These are phyloP conservation scores for Sporothrix curviconia DNA, from an alignment of 2,329 filamentous ascomycete genomes.

Conservation along the genomic window DNA sequence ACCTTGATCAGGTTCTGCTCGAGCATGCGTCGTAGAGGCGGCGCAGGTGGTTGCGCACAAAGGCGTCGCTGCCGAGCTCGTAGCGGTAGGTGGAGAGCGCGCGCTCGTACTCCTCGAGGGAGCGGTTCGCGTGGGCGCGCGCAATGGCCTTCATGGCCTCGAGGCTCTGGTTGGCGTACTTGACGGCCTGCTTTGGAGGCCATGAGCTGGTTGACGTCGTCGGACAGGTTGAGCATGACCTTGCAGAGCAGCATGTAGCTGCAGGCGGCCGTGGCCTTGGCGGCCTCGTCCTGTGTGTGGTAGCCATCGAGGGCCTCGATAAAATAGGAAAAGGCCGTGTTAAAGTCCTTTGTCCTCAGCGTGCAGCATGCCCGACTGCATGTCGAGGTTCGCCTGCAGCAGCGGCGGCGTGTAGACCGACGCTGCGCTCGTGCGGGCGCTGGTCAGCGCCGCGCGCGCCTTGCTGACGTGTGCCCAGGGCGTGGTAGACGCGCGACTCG, in stretches of 20 bases:
- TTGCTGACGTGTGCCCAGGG: conserved; percentile 94
- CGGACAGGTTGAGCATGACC: conserved; percentile 95
- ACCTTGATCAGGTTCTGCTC: conserved; percentile 99
- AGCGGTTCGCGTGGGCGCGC: conserved; percentile 89
- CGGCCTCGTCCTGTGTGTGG: conserved; percentile 79
- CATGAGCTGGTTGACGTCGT: conserved; percentile 94
- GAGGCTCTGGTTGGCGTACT: conserved; percentile 90
- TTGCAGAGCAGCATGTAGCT: conserved; percentile 99
- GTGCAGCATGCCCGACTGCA: conserved; percentile 99
- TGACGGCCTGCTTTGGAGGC: conserved; percentile 91
- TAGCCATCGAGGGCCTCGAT: conserved; percentile 98
- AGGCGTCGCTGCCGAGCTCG: conserved; percentile 88
- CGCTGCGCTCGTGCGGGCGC: conserved; percentile 87
- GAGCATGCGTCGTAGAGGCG: conserved; percentile 94
- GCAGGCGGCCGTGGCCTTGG: conserved; percentile 88
- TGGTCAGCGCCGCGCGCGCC: conserved; percentile 88
- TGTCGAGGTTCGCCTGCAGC: conserved; percentile 91
- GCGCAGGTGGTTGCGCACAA: conserved; percentile 94
- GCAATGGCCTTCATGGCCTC: conserved; percentile 99
- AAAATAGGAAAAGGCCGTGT: conserved; percentile 97
- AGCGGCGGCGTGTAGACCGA: conserved; percentile 95
- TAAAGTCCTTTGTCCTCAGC: conserved; percentile 99
- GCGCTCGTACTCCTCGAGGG: conserved; percentile 93
- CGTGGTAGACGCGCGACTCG: conserved; percentile 95
- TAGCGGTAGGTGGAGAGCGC: conserved; percentile 85